Base-by-base conservation (phyloP, 2,329 filamentous ascomycete genomes). In the Delphinella strobiligena region DNA sequence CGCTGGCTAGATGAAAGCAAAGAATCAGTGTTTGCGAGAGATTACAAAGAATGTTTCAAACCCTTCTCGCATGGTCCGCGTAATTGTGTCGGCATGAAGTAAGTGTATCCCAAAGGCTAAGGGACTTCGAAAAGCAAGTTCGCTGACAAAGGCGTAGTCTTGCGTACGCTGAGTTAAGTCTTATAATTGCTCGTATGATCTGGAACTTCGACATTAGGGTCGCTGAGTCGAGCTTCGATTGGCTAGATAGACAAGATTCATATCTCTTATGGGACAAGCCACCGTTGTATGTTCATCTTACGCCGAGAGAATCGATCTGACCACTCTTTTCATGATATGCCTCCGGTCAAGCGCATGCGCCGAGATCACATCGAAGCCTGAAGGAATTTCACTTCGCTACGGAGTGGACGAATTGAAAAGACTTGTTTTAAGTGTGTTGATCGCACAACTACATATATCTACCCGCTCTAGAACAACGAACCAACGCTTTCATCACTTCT, bases 1-100 rank as follows among this genome's bases (percentile, higher is more conserved):
- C 49, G 53, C n/a, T 56, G 53, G 53, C 43, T 55, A 12, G 47
- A 44, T 7, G 46, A 30, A 7, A 27, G 19, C 15, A 18, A 24
- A 3, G 41, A 52, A 27, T 32, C 42, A 8, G 42, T 46, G 32
- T 56, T 46, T 35, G 41, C 39, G 9, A 37, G 47, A 31, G 55
- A 56, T 35, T 45, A 50, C 4, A 39, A 39, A 7, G 43, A 47
- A 32, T 40, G 48, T 5, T 15, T 54, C 5, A 49, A 56, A 42
- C 47, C 50, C 2, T 58, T 58, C 34, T 39, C 37, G 1, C 31
- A 34, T 3, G 37, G 37, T 2, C 33, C 39, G 4, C 31, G 39
- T 15, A 37, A 33, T 17, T 41, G 39, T n/a, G 31, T 41, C 12
- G 39, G 39, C 5, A 4, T 33, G 27, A 41, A 17, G 14, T 36